Evolutionary conservation across 495 filamentous ascomycete species (phyloP), one percentile per base, ranked within the genome.

Genomic region (Hypoxylon intermedium): DNA sequence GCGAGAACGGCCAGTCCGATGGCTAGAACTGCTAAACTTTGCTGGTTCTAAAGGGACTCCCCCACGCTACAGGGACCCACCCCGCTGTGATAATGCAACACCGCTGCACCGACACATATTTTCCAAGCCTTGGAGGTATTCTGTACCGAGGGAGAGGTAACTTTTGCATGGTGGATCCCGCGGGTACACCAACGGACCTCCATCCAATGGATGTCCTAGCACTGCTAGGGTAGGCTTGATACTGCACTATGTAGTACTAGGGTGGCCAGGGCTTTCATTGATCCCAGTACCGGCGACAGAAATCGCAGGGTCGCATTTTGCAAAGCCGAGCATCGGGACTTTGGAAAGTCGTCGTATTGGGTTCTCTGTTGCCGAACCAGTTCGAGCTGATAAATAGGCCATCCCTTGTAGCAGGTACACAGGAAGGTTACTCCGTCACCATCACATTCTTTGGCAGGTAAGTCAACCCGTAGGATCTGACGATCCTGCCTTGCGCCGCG

Each of bases 251-350:
- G 12, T 38, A 38, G 37, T 40, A 40, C 37, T 16, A 18, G 11
- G 5, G 1, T 40, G 20, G 3, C 48, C 28, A 59, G 60, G 60
- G 54, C 54, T 59, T 64, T 64, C 49, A 46, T 64, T 64, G 12
- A 64, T 38, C 60, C 60, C 49, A 43, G 31, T 11, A n/a, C 41
- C 33, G 49, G 31, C 30, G 24, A 59, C 18, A n/a, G n/a, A n/a
- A n/a, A n/a, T 55, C 36, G 36, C 37, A 37, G 31, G n/a, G n/a
- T n/a, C n/a, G n/a, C n/a, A n/a, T 13, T 50, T 23, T 16, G 31
- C 48, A 51, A 31, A 64, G 54, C 60, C 60, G 60, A 64, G 53
- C 19, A 64, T 64, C 54, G 60, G 60, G 49, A 21, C 6, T 31
- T 31, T 38, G 6, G 40, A 21, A 43, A 24, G 28, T 38, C 44